phyloP scores from a whole-genome alignment of 2,329 filamentous ascomycete species.

The Shiraia sp. region DNA sequence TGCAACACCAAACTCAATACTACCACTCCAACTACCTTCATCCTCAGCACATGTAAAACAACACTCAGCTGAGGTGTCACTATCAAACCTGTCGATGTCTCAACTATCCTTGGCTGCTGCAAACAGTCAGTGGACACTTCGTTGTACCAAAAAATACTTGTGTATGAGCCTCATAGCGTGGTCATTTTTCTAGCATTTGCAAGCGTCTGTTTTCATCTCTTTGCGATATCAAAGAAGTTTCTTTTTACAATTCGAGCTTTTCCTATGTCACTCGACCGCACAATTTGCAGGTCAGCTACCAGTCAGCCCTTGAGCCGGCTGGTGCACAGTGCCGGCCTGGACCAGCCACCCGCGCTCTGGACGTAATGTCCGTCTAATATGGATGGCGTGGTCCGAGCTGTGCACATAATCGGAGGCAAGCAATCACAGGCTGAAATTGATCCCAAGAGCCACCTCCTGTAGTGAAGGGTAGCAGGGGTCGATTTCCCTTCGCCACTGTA shows the following conservation, averaged over 20 bases:
- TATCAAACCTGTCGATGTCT: slow-evolving; percentile 22
- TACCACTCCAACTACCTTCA: slow-evolving; percentile 42
- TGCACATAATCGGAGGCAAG: slow-evolving; percentile 28
- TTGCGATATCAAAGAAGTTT: slow-evolving; percentile 40
- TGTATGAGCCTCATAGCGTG: slow-evolving; percentile 48
- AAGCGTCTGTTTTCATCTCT: slow-evolving; percentile 40
- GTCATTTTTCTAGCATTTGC: slow-evolving; percentile 42
- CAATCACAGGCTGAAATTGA: slow-evolving; percentile 43
- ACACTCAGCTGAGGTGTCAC: slow-evolving; percentile 12
- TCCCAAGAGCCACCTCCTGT: slow-evolving; percentile 19
- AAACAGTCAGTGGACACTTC: slow-evolving; percentile 19
- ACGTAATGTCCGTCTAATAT: slow-evolving; percentile 40
- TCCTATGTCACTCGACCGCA: slow-evolving; percentile 40
- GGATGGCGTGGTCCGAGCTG: slow-evolving; percentile 24
- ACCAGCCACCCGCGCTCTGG: slow-evolving; percentile 24
- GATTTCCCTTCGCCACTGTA: slow-evolving; percentile 39
- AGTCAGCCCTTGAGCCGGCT: slow-evolving; percentile 12
- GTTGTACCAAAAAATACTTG: slow-evolving; percentile 44
- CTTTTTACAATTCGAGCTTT: slow-evolving; percentile 36
- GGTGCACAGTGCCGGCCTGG: slow-evolving; percentile 20
- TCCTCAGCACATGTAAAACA: slow-evolving; percentile 40
- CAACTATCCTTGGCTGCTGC: slow-evolving; percentile 14
- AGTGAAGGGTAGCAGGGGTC: slow-evolving; percentile 16
- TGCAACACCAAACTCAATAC: slow-evolving; percentile 39
- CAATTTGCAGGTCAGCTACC: slow-evolving; percentile 25